phyloP scores from a whole-genome alignment of 176 grass and related monocot genomes.

The Carex parvula region DNA sequence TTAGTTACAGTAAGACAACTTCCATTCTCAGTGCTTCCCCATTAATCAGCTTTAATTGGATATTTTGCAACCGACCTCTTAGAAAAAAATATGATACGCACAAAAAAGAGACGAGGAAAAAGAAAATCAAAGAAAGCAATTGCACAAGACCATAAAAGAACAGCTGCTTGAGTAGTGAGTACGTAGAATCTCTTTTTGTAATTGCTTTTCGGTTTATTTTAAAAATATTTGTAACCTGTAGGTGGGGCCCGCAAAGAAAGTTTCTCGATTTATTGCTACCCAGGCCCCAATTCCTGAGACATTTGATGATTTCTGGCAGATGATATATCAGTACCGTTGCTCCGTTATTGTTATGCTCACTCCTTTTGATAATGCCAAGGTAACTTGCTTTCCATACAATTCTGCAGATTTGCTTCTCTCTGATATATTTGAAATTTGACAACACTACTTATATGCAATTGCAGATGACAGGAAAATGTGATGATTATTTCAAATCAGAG shows the following conservation, averaged over 20 bases:
- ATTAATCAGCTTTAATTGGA: neutral
- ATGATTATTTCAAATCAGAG: conserved; percentile 57
- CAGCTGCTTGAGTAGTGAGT: neutral
- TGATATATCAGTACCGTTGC: conserved; percentile 73
- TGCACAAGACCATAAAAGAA: neutral
- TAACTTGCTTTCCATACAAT: conserved; percentile 21
- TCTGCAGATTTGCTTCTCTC: neutral
- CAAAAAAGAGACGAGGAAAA: neutral
- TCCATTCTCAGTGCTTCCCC: neutral
- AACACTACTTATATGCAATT: conserved; percentile 28
- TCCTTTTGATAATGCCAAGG: conserved; percentile 62
- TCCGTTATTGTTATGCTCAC: conserved; percentile 90
- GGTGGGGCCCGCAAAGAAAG: conserved; percentile 10
- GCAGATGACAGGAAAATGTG: conserved; percentile 62
- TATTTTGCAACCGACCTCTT: neutral
- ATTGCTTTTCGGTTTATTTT: neutral
- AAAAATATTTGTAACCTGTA: conserved; percentile 11
- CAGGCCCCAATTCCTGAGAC: conserved; percentile 76
- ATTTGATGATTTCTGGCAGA: conserved; percentile 85
- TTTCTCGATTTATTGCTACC: conserved; percentile 71
- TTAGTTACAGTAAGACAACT: conserved; percentile 48
- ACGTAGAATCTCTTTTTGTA: neutral
- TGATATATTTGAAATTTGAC: neutral
- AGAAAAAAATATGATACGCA: neutral
- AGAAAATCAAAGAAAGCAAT: neutral